Base-by-base conservation (phyloP, 2,329 filamentous ascomycete genomes). In the Epichloe glyceriae region DNA sequence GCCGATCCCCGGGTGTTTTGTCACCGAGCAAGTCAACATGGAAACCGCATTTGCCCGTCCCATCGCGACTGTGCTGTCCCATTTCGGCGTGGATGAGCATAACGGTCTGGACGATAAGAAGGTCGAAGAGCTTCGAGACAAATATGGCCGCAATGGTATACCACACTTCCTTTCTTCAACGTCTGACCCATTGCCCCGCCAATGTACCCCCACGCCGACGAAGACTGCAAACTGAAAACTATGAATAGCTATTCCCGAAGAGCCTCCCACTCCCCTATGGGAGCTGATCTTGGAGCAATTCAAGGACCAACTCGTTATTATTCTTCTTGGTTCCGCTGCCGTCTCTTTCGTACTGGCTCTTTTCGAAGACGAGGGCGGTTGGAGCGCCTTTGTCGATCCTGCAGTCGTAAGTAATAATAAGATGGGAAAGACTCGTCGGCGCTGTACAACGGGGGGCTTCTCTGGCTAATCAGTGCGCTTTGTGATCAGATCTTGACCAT, bases 271-370 rank as follows among this genome's bases (percentile, higher is more conserved):
- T 34, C 93, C 93, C 39, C 67, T 98, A 46, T 98, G 91, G 93
- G 81, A 97, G 70, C 83, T 98, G 56, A 88, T 98, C 51, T 78
- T 98, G 53, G 93, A 98, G 71, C 93, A 98, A 68, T 98, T 98
- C 78, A 96, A 98, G 71, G 93, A 98, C 66, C 93, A 98, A 70
- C 81, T 98, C 46, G 93, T 98, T 58, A 79, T 98, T 50, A 98
- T 98, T 60, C 77, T 98, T 20, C 79, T 98, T 47, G 93, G 82
- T 50, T 97, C 91, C 38, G 93, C 93, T 11, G 88, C 85, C 19
- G 84, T 98, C 37, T 97, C 93, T 2, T 97, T 98, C 65, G 82
- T 90, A 26, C 75, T 98, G 55, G 93, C 93, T 26, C 76, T 98
- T 12, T 89, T 98, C 59, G 93, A 98, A 66, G 86, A 93, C 43